These are phyloP conservation scores for Rosa hybrid DNA, from an alignment of 331 rosid genomes.

Conservation along the genomic window DNA sequence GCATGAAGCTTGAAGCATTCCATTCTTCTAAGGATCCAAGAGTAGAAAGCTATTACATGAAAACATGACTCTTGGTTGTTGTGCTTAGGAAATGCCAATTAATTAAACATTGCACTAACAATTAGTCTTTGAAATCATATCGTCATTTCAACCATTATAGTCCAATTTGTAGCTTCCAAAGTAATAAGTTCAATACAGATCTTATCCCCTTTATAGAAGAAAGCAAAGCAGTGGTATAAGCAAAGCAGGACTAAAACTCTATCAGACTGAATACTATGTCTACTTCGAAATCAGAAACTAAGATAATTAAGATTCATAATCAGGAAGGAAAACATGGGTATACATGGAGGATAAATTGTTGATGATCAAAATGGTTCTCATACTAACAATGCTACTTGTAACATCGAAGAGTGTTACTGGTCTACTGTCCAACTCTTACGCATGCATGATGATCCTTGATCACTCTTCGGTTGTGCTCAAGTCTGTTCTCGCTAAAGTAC, in stretches of 20 bases:
- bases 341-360: not conserved
- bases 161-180: not conserved
- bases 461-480: conserved; percentile 4
- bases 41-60: no score
- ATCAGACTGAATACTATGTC: not conserved
- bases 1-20: no score
- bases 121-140: not conserved
- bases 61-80: no score
- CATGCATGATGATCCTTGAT: not conserved
- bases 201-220: not conserved
- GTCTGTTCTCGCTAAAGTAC: no score
- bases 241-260: not conserved
- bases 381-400: no score
- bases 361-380: not conserved
- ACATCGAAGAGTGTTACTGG: no score
- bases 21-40: no score
- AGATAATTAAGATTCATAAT: not conserved
- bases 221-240: not conserved
- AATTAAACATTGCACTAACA: no score
- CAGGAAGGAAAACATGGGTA: not conserved
- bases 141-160: not conserved
- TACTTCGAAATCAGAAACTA: not conserved
- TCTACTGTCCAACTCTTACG: not conserved
- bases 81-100: no score
- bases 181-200: not conserved